Evolutionary conservation across 1,284 basidiomycete species (phyloP), one percentile per base, ranked within the genome.

Genomic region (Ceratobasidium sp.): DNA sequence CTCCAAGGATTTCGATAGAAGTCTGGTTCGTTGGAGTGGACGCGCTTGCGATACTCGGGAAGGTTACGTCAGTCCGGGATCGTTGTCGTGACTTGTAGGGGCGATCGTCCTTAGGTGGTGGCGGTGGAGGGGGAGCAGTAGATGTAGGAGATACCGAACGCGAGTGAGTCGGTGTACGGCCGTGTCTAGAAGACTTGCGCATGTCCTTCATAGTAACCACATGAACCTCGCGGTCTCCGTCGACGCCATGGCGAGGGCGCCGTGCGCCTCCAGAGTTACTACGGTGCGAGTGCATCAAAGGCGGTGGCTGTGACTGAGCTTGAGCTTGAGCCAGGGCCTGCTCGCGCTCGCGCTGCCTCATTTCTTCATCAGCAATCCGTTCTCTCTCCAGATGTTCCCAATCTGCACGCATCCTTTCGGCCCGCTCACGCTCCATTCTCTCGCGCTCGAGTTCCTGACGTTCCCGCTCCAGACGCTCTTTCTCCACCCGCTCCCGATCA

Each of bases 161-260:
- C 21, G 66, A 70, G 11, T 70, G 41, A 18, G 32, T 30, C 8
- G 66, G 66, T 8, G 43, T 70, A 11, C 64, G 49, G 30, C 57
- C 38, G 38, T 55, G 66, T 41, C 49, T 70, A 43, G 66, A 59
- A n/a, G 55, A 38, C 44, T 58, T 70, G 55, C 66, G 66, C 3
- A 32, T 11, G 11, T 70, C 66, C 44, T 70, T 70, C 43, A 57
- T 47, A 18, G 43, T 58, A 28, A 47, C 18, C n/a, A 70, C 43
- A 16, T 55, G 64, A 7, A 70, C 66, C 43, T 70, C 66, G 26
- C 66, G 66, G 30, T 70, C 66, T 47, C 66, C 66, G 23, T 70
- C 66, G 55, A 32, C 43, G 9, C 58, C 66, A 32, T 70, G 66
- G 4, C 66, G 66, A 26, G 21, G 54, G 2, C 66, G 52, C 7